Evolutionary conservation across 257 asterid genomes (phyloP), one percentile per base, ranked within the genome.

Genomic region (Schizonepeta tenuifolia): DNA sequence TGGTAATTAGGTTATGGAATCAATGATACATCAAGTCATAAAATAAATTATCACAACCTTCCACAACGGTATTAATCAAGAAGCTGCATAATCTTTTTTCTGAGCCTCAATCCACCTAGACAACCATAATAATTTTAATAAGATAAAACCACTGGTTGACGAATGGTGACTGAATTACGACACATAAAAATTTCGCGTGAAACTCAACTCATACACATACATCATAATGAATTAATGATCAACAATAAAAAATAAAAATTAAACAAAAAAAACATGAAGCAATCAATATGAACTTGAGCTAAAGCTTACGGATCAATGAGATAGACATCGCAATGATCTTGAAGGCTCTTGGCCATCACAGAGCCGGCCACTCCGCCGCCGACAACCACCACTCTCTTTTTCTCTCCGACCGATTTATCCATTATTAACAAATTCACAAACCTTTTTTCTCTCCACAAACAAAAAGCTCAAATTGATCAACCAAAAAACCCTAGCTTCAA

Each of bases 361-460:
- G 94, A 80, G 58, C 98, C 98, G 7, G 82, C 97, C 11, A 78
- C 84, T 72, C 98, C 97, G 62, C 98, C 98, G 51, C 96, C 98
- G 63, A 93, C 83, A 35, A 90, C 86, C 74, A 77, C 97, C 69
- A 90, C 96, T 68, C 72, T 78, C 82, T 86, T 87, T 84, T 75
- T 87, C 56, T 82, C 86, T 63, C 70, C 82, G 47, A 17, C 22
- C 46, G 64, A 62, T 72, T 69, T 58, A 18, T 65, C 90, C 87
- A 81, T 86, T 56, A 38, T 69, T 26, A 41, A 36, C 24, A 47
- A 76, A 65, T 13, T 22, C 46, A 2, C 21, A 51, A 18, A 18
- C 8, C 20, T 15, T 24, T 28, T 14, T 33, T 28, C 31, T 18
- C 20, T 8, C 4, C 38, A 65, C 21, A 18, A 28, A 54, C 14